Base-by-base conservation (phyloP, 331 rosid genomes). In the Dryas integrifolia region DNA sequence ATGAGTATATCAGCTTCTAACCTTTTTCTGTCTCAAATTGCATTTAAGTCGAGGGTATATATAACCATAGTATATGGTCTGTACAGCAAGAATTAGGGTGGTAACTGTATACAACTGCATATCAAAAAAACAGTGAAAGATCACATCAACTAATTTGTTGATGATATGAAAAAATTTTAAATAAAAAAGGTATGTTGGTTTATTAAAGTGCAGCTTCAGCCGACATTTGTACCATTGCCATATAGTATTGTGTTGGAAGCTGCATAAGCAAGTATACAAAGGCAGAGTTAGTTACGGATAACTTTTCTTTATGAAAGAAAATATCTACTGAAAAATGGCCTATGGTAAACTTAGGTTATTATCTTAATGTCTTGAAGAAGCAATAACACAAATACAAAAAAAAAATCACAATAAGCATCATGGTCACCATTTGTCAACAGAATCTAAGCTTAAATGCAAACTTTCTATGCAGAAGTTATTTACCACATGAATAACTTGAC, bases 231-330 rank as follows among this genome's bases (percentile, higher is more conserved):
- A 92, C 98, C 92, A 81, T 58, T 79, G 98, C 98, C 82, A 41
- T 86, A 61, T 87, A 90, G 70, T 77, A 81, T 82, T 92, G 96
- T 62, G 98, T 92, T 38, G 88, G 98, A 78, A 92, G 92, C 98
- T 92, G 96, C 90, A 85, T 41, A 74, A 73, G 52, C 30, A 84
- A 78, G 70, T 61, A 77, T 48, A 73, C 16, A 80, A 89, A 58
- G 5, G 38, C 57, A 45, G 16, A 51, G 66, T 78, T 72, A 80
- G 69, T 60, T 35, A 51, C 68, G n/a, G 7, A 64, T 6, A 13
- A 43, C 16, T 41, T 3, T 21, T 12, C 9, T 9, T 3, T 40
- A 13, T 30, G 46, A 15, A 52, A 41, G 13, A 35, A 15, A 15
- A 65, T 7, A 46, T 35, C 8, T 30, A 67, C 13, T 1, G 10